phyloP scores from a whole-genome alignment of 495 filamentous ascomycete genomes.

The Massariosphaeria phaeospora region DNA sequence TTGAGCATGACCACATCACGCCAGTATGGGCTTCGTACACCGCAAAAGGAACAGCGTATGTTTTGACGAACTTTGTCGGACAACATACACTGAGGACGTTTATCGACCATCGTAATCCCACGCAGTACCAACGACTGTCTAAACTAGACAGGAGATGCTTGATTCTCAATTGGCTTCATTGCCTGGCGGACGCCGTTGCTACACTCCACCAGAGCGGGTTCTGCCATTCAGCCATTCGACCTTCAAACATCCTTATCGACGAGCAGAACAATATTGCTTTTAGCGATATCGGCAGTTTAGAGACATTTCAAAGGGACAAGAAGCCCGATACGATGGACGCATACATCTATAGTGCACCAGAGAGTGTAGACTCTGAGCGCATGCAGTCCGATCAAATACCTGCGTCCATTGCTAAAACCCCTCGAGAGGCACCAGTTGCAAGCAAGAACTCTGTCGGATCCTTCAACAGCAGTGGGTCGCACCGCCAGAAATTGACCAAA shows the following conservation, averaged over 20 bases:
- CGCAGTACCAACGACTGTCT: conserved; percentile 60
- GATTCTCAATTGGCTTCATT: conserved; percentile 83
- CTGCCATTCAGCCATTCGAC: conserved; percentile 74
- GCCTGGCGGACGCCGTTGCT: conserved; percentile 69
- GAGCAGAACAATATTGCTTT: conserved; percentile 65
- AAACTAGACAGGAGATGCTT: conserved; percentile 66
- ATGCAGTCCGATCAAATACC: background rate
- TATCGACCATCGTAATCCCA: conserved; percentile 52
- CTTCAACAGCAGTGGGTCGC: conserved; percentile 12
- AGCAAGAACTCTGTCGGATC: conserved; percentile 29
- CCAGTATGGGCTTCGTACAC: conserved; percentile 77
- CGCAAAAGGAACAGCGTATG: conserved; percentile 64
- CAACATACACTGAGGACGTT: conserved; percentile 76
- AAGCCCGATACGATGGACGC: conserved; percentile 63
- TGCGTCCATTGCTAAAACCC: background rate
- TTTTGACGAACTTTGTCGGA: conserved; percentile 67
- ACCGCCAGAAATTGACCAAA: conserved; percentile 22
- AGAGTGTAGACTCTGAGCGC: conserved; percentile 38
- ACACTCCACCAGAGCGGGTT: conserved; percentile 70
- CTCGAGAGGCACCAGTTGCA: conserved; percentile 24
- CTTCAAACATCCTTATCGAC: conserved; percentile 76
- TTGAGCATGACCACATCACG: conserved; percentile 76
- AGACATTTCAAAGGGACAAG: conserved; percentile 51
- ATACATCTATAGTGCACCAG: conserved; percentile 85
- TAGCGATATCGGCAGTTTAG: conserved; percentile 63